phyloP scores from a whole-genome alignment of 768 basidiomycete species.

The Tephrocybe sp. region DNA sequence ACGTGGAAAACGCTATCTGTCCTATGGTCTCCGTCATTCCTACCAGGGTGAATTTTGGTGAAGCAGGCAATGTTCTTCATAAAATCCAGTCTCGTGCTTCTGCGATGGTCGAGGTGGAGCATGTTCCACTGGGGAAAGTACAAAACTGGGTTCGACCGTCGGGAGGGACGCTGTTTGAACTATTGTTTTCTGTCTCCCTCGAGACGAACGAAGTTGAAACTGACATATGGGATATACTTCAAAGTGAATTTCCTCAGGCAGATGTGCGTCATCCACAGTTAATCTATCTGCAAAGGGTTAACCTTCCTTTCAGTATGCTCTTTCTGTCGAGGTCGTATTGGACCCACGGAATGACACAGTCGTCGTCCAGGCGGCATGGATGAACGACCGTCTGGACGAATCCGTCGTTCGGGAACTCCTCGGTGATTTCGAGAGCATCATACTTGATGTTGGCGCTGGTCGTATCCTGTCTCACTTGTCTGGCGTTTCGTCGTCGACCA shows the following conservation, averaged over 20 bases:
- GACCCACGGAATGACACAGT: constrained; percentile 22
- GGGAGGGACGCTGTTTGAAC: constrained; percentile 27
- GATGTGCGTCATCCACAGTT: constrained; percentile 24
- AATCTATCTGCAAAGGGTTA: background rate
- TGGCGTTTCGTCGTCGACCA: background rate
- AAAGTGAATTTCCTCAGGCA: constrained; percentile 29
- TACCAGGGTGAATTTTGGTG: constrained; percentile 23
- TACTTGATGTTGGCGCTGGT: constrained; percentile 13
- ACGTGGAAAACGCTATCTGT: constrained; percentile 25
- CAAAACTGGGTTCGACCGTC: constrained; percentile 33
- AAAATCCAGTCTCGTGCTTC: constrained; percentile 25
- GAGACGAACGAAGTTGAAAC: constrained; percentile 12
- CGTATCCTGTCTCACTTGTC: background rate
- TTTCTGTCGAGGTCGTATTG: constrained; percentile 30
- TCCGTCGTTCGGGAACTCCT: constrained; percentile 17
- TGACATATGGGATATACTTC: constrained; percentile 24
- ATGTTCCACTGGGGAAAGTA: constrained; percentile 29
- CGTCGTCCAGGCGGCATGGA: constrained; percentile 25
- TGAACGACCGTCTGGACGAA: constrained; percentile 12
- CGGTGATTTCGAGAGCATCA: constrained; percentile 21
- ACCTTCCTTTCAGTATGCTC: constrained; percentile 22
- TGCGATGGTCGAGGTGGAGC: constrained; percentile 29
- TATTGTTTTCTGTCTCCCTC: constrained; percentile 31
- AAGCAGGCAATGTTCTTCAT: constrained; percentile 16
- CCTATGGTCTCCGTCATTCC: constrained; percentile 32